Percentiles rank a stretch among this genome's conserved stretches.
Conservation (phyloP, 2,329 filamentous ascomycete genomes). For the Fusarium robinianum region DNA sequence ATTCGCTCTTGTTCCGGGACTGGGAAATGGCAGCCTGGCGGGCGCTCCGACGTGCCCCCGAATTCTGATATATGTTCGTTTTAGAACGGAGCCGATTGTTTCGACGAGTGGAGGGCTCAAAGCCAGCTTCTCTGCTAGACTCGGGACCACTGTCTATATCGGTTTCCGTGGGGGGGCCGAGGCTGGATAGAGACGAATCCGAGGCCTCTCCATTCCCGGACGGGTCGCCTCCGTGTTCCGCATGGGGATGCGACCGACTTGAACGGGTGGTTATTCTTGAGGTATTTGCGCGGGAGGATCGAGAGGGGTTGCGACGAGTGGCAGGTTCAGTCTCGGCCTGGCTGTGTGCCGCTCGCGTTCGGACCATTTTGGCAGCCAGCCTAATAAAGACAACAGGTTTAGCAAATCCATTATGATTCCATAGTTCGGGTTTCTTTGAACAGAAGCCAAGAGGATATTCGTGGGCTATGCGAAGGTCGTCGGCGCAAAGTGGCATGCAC, state of each 20-base stretch:
- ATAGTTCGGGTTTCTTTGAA: background rate
- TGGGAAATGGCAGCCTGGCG: slow-evolving; percentile 19
- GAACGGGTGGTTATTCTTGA: slow-evolving; percentile 18
- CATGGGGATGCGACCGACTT: slow-evolving; percentile 20
- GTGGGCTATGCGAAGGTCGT: background rate
- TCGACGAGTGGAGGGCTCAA: slow-evolving; percentile 10
- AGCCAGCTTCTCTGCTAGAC: slow-evolving; percentile 17
- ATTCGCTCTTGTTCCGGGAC: background rate
- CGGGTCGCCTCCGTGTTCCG: slow-evolving; percentile 13
- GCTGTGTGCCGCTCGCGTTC: slow-evolving; percentile 34
- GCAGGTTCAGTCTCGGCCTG: slow-evolving; percentile 12
- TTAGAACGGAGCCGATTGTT: background rate
- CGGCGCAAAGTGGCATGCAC: slow-evolving; percentile 23
- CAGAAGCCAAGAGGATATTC: background rate
- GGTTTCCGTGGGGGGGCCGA: slow-evolving; percentile 6
- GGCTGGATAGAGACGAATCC: slow-evolving; percentile 16
- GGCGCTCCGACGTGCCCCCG: slow-evolving; percentile 16
- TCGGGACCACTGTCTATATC: slow-evolving; percentile 1
- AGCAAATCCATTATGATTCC: background rate
- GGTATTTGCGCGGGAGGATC: slow-evolving; percentile 16
- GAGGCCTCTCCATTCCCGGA: slow-evolving; percentile 19
- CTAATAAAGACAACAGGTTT: slow-evolving; percentile 9
- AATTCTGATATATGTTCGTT: background rate
- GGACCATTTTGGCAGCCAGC: slow-evolving; percentile 32
- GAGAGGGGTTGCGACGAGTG: slow-evolving; percentile 33